These are phyloP conservation scores for Adansonia digitata DNA, from an alignment of 345 rosid genomes.

Conservation along the genomic window DNA sequence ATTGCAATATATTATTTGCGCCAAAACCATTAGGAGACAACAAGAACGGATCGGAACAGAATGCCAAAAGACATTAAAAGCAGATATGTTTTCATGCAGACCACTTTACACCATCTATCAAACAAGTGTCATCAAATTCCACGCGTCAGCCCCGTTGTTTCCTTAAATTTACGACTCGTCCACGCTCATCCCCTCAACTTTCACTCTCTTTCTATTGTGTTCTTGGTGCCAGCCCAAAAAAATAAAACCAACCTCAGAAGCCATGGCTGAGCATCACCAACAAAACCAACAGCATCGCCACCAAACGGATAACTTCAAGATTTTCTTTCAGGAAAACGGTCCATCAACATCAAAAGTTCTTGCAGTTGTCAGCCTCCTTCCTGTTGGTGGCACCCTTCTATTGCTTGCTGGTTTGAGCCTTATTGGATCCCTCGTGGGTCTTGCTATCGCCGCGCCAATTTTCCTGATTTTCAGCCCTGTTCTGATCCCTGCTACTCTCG, in stretches of 20 bases:
- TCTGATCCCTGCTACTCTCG: conserved; percentile 52
- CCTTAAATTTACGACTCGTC: neutral
- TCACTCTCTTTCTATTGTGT: neutral
- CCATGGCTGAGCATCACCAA: neutral
- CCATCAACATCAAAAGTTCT: neutral
- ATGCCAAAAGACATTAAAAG: neutral
- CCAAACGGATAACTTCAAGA: neutral
- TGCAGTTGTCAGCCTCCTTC: neutral
- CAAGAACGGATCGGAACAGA: neutral
- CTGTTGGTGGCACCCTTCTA: neutral
- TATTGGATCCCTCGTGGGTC: conserved; percentile 35
- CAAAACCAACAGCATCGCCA: neutral
- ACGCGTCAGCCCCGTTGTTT: conserved; percentile 15
- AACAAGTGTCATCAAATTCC: conserved; percentile 22
- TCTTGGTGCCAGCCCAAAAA: neutral
- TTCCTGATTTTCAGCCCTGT: conserved; percentile 56
- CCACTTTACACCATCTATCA: neutral
- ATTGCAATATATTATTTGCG: neutral
- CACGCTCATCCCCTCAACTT: neutral
- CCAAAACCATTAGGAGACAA: neutral
- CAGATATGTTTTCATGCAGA: conserved; percentile 10
- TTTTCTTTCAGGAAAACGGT: neutral
- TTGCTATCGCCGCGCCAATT: conserved; percentile 35
- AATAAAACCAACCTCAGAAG: neutral
- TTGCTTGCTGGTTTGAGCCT: conserved; percentile 41